phyloP scores from a whole-genome alignment of 225 moss, liverwort and hornwort genomes.

The Rhytidiadelphus loreus region DNA sequence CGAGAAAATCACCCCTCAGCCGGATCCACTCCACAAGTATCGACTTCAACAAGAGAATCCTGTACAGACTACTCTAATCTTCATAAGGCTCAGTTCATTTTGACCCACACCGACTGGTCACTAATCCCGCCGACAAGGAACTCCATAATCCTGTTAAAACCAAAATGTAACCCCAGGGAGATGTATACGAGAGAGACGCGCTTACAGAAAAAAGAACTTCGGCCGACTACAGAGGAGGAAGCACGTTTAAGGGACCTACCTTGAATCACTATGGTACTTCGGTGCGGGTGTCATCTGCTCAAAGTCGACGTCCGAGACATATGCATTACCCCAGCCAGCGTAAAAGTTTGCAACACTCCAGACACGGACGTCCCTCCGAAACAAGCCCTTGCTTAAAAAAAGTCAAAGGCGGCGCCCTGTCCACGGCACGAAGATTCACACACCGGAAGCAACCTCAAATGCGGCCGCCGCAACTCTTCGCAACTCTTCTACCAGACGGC shows the following conservation, averaged over 20 bases:
- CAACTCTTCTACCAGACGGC: neutral
- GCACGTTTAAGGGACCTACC: neutral
- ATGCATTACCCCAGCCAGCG: slow-evolving; percentile 5
- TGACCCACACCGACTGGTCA: neutral
- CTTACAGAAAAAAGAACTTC: neutral
- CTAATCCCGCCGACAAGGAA: neutral
- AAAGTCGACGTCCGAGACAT: slow-evolving; percentile 5
- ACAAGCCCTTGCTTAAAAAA: neutral
- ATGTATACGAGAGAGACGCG: neutral
- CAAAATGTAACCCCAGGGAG: slow-evolving; percentile 8
- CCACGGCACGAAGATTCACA: slow-evolving; percentile 12
- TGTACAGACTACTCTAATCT: neutral
- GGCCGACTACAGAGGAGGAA: neutral
- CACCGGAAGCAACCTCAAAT: neutral
- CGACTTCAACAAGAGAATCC: neutral
- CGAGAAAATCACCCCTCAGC: neutral
- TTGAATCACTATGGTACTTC: slow-evolving; percentile 11
- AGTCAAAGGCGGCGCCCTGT: slow-evolving; percentile 14
- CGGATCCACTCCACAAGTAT: neutral
- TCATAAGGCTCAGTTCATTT: neutral
- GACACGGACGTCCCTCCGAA: neutral
- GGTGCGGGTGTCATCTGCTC: slow-evolving; percentile 30
- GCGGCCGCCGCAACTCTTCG: neutral
- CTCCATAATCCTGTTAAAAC: neutral
- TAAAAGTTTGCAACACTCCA: neutral